Percentiles rank a stretch among this genome's conserved stretches.
phyloP scores from a whole-genome alignment of 768 basidiomycete genomes.

The Coprinopsis strossmayeri region DNA sequence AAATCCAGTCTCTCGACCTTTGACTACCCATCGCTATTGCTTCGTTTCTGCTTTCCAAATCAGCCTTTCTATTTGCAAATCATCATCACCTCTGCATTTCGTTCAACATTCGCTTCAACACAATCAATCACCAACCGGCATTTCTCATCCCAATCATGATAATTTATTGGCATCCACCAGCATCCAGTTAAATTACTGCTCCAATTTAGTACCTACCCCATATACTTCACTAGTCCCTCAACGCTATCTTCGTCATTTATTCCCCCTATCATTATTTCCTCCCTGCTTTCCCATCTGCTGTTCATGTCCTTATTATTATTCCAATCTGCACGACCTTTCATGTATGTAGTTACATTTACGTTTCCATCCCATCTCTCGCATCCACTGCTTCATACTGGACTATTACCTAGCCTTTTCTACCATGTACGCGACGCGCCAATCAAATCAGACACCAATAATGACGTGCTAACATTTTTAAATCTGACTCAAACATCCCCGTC shows the following conservation, averaged over 20 bases:
- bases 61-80: background rate
- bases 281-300: background rate
- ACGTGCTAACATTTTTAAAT: too few relatives aligned
- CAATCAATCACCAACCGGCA: background rate
- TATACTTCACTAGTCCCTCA: background rate
- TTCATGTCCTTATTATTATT: background rate
- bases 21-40: background rate
- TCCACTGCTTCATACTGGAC: background rate
- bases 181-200: background rate
- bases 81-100: background rate
- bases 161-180: background rate
- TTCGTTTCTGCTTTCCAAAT: background rate
- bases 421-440: too few relatives aligned
- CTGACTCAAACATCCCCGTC: background rate
- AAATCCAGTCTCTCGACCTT: conserved; percentile 13
- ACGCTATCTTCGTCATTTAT: background rate
- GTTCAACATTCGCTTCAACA: background rate
- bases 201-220: background rate
- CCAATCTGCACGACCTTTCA: background rate
- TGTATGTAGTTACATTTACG: background rate
- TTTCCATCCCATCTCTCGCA: background rate
- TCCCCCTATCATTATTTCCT: background rate
- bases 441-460: background rate
- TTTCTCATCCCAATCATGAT: background rate
- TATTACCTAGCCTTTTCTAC: too few relatives aligned